A percentile compares a stretch with the other conserved stretches of the same genome.
Evolutionary conservation across 2,329 filamentous ascomycete species (phyloP).

Genomic region (Coleophoma cylindrospora): DNA sequence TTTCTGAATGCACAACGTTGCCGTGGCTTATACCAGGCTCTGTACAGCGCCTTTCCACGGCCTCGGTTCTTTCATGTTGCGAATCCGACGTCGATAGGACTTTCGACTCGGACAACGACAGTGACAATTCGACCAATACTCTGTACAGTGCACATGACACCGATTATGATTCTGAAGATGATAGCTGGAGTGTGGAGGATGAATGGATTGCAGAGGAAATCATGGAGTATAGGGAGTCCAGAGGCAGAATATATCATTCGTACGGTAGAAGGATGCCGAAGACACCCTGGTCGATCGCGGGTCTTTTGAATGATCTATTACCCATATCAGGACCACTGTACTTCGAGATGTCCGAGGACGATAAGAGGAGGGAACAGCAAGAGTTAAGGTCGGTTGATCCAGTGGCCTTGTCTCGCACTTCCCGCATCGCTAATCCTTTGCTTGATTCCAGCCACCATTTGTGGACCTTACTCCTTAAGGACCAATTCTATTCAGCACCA

Average conservation of each 20-base stretch:
- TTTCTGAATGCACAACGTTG: no score
- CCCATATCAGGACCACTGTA: no score
- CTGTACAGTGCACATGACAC: neutral
- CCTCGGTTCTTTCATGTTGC: no score
- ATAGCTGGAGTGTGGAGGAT: neutral
- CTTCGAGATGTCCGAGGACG: no score
- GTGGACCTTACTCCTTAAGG: neutral
- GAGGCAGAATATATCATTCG: neutral
- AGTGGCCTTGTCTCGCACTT: neutral
- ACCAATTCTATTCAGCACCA: neutral
- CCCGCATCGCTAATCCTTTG: neutral
- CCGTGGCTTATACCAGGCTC: no score
- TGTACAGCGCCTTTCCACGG: no score
- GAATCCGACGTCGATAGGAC: no score
- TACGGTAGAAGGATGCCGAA: neutral
- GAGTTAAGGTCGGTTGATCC: no score
- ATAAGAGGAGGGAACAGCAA: no score
- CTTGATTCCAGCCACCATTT: neutral
- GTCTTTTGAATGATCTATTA: no score
- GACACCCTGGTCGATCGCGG: neutral
- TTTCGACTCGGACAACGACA: no score
- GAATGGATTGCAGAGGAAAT: neutral
- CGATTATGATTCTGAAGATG: neutral
- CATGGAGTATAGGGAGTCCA: neutral
- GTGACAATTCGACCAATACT: no score